Evolutionary conservation across 305 asterid genomes (phyloP).

Genomic region (Fraxinus latifolia): DNA sequence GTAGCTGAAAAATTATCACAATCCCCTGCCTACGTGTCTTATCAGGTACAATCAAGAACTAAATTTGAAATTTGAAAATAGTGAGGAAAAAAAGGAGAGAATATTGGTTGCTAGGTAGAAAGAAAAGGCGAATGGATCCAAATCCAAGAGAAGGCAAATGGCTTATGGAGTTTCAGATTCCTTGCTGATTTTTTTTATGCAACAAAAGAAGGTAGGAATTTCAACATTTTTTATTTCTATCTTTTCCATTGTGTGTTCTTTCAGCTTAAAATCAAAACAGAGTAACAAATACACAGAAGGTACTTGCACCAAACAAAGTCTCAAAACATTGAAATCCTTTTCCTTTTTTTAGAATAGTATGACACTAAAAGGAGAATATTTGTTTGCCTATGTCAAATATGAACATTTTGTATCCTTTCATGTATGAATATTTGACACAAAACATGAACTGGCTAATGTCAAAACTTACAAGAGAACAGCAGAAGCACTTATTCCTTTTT

Average conservation of each 20-base stretch:
- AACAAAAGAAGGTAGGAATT: not conserved
- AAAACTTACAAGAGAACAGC: conserved; percentile 13
- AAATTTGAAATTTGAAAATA: not conserved
- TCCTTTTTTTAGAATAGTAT: not conserved
- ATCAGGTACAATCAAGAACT: not conserved
- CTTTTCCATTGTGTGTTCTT: not conserved
- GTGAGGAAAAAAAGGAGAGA: not conserved
- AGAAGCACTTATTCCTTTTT: conserved; percentile 26
- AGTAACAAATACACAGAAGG: not conserved
- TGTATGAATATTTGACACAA: conserved; percentile 27
- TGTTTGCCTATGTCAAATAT: conserved; percentile 10
- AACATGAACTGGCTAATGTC: conserved; percentile 21
- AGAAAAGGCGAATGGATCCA: not conserved
- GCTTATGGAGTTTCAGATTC: not conserved
- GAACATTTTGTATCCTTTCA: not conserved
- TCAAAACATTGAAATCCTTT: not conserved
- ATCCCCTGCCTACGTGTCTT: not conserved
- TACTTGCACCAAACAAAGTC: not conserved
- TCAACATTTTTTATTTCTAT: not conserved
- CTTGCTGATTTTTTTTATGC: not conserved
- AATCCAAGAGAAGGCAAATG: not conserved
- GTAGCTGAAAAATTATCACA: not conserved
- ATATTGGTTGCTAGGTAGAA: not conserved
- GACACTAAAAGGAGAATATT: not conserved
- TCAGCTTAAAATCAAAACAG: not conserved